Evolutionary conservation across 148 eudicot species (phyloP).

Genomic region (Drosera capensis): DNA sequence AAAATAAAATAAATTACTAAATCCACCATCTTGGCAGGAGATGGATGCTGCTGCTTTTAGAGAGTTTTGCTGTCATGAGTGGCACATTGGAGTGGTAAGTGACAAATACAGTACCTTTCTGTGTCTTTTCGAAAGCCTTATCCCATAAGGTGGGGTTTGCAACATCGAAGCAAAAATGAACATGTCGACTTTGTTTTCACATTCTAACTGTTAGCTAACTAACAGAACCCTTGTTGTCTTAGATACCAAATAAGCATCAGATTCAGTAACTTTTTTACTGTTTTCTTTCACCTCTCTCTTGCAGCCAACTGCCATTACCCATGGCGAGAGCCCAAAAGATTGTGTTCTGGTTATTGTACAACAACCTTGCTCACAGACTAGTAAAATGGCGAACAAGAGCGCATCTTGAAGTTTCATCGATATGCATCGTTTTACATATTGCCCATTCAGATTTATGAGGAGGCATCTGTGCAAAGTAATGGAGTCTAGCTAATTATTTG

Average conservation of each 20-base stretch:
- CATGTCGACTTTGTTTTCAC: too few relatives aligned
- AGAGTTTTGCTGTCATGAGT: conserved; percentile 47
- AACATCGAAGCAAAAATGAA: too few relatives aligned
- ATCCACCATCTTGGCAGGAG: conserved; percentile 29
- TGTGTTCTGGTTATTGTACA: conserved; percentile 59
- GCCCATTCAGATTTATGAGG: too few relatives aligned
- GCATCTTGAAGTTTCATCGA: too few relatives aligned
- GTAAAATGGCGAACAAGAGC: too few relatives aligned
- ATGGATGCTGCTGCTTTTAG: conserved; percentile 73
- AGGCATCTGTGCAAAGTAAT: too few relatives aligned
- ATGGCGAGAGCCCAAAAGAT: conserved; percentile 25
- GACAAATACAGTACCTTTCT: neutral
- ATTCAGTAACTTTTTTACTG: neutral
- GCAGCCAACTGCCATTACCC: conserved; percentile 44
- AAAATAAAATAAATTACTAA: neutral
- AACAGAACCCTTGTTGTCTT: too few relatives aligned
- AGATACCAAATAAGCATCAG: too few relatives aligned
- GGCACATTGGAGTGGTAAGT: conserved; percentile 97
- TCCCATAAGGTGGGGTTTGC: too few relatives aligned
- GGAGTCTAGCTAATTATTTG: too few relatives aligned
- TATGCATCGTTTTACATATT: too few relatives aligned
- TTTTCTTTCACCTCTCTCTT: conserved; percentile 5
- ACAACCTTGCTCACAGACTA: conserved; percentile 56
- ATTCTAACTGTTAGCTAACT: too few relatives aligned
- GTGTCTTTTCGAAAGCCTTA: neutral